phyloP scores from a whole-genome alignment of 73 alveolate species.

The Paramecium sexaurelia region DNA sequence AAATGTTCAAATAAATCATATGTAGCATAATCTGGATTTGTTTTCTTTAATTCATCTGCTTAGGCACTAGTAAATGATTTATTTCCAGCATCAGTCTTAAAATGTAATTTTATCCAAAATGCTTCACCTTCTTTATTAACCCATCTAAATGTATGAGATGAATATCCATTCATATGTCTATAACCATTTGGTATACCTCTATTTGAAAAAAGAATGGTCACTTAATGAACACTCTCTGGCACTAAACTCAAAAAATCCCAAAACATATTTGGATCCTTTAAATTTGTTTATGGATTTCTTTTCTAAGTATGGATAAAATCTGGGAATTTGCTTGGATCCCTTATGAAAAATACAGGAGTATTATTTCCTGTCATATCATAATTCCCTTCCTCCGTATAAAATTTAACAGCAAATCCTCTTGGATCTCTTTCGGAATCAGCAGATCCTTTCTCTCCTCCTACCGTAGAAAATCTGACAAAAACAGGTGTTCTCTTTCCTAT shows the following conservation, averaged over 20 bases:
- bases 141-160: constrained; percentile 92
- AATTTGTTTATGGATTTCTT: constrained; percentile 86
- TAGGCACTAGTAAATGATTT: constrained; percentile 80
- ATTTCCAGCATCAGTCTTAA: constrained; percentile 88
- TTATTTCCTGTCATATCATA: constrained; percentile 94
- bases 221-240: constrained; percentile 90
- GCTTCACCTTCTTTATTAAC: constrained; percentile 84
- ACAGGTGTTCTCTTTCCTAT: constrained; percentile 91
- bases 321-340: constrained; percentile 92
- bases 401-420: constrained; percentile 92
- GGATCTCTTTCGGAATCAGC: constrained; percentile 94
- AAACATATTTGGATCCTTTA: constrained; percentile 75
- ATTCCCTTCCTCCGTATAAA: constrained; percentile 95
- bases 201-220: constrained; percentile 82
- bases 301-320: constrained; percentile 90
- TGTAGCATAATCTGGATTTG: constrained; percentile 87
- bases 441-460: constrained; percentile 89
- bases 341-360: constrained; percentile 93
- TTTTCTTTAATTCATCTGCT: constrained; percentile 76
- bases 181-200: constrained; percentile 96
- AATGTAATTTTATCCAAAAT: constrained; percentile 86
- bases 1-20: constrained; percentile 84
- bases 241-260: constrained; percentile 90
- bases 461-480: constrained; percentile 88
- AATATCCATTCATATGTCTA: constrained; percentile 90